Conservation (phyloP, 2,329 filamentous ascomycete genomes). For the Fusarium sp. region DNA sequence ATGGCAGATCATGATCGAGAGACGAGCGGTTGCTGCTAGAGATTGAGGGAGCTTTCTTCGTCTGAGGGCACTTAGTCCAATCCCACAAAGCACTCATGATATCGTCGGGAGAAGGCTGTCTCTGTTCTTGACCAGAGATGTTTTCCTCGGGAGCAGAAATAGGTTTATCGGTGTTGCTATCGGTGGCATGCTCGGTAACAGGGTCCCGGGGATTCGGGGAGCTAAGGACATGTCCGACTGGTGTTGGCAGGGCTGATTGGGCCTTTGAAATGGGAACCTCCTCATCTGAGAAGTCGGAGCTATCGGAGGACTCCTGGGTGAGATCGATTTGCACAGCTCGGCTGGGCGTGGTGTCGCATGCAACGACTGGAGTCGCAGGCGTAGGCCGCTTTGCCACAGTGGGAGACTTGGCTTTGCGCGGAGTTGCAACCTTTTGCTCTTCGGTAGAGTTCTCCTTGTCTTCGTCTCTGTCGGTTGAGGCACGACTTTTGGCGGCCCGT, state of each 20-base stretch:
- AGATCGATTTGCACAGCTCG: slow-evolving; percentile 15
- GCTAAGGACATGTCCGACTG: neutral
- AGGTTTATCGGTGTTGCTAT: neutral
- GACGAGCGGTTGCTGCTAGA: neutral
- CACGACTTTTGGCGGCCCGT: neutral
- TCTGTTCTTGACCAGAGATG: neutral
- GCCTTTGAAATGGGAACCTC: neutral
- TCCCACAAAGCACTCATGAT: neutral
- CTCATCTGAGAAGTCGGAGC: slow-evolving; percentile 27
- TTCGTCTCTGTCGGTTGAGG: slow-evolving; percentile 5
- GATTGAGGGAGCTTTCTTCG: neutral
- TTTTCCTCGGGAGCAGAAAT: neutral
- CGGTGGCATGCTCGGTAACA: neutral
- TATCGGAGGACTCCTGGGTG: slow-evolving; percentile 19
- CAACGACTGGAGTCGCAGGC: neutral
- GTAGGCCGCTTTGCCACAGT: neutral
- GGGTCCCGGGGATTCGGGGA: neutral
- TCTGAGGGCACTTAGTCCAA: neutral
- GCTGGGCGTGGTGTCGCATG: neutral
- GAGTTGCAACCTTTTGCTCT: slow-evolving; percentile 3
- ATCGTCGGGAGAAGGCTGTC: neutral
- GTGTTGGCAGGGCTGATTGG: neutral
- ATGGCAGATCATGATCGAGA: neutral
- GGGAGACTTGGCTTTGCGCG: neutral
- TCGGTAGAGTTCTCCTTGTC: neutral